phyloP scores from a whole-genome alignment of 2,329 filamentous ascomycete species.

The Tympanopsis confertula region DNA sequence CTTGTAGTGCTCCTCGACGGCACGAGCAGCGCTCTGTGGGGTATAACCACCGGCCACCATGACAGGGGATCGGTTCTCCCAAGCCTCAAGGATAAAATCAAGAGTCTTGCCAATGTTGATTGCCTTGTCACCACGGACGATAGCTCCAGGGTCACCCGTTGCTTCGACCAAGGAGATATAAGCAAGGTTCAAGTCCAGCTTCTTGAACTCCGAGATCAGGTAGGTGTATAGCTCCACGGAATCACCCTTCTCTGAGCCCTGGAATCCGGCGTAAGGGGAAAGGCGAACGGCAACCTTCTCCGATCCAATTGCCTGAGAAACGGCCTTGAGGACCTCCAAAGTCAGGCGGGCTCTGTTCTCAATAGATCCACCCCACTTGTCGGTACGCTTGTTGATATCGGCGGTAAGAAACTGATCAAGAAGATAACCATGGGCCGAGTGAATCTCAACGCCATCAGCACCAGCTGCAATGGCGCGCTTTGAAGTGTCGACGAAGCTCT shows the following conservation, averaged over 20 bases:
- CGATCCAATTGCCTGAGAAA: slow-evolving; percentile 34
- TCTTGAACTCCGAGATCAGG: slow-evolving; percentile 14
- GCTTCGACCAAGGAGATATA: slow-evolving; percentile 24
- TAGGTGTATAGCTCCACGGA: slow-evolving; percentile 15
- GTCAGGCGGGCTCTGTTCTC: slow-evolving; percentile 40
- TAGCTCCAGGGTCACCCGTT: slow-evolving; percentile 11
- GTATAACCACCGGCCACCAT: slow-evolving; percentile 16
- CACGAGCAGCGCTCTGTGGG: slow-evolving; percentile 8
- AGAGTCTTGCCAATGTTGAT: slow-evolving; percentile 14
- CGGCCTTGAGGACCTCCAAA: slow-evolving; percentile 37
- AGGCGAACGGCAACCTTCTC: slow-evolving; percentile 35
- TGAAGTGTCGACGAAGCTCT: background rate
- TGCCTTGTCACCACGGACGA: slow-evolving; percentile 8
- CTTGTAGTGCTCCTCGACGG: slow-evolving; percentile 15
- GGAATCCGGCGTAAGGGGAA: slow-evolving; percentile 16
- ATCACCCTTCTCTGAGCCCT: slow-evolving; percentile 11
- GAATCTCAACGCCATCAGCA: slow-evolving; percentile 1
- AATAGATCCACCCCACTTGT: slow-evolving; percentile 39
- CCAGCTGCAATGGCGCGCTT: background rate
- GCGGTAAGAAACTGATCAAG: slow-evolving; percentile 44
- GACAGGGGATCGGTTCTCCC: slow-evolving; percentile 15
- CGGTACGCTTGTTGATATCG: slow-evolving; percentile 38
- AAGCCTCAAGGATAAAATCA: slow-evolving; percentile 15
- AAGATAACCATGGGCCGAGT: slow-evolving; percentile 32
- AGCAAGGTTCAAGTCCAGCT: slow-evolving; percentile 15